Conservation (phyloP, 805 yeast species). For the Wickerhamiella alocasiicola region DNA sequence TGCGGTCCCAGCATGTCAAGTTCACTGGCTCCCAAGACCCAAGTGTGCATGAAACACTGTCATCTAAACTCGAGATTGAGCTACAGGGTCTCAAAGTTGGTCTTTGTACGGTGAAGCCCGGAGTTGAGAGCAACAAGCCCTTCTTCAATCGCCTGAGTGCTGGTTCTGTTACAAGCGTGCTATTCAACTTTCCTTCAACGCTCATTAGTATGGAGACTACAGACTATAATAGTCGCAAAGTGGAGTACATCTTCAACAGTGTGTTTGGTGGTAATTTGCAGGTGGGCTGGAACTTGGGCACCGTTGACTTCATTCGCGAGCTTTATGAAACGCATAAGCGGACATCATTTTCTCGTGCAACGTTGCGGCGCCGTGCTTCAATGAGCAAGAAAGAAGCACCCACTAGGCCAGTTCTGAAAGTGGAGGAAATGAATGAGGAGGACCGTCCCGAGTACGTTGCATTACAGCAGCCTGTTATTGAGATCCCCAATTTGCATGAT, state of each 20-base stretch:
- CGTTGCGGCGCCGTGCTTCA: slow-evolving; percentile 7
- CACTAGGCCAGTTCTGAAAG: too few relatives aligned
- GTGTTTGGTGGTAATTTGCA: slow-evolving; percentile 83
- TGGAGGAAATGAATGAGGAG: not conserved
- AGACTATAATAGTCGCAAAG: slow-evolving; percentile 36
- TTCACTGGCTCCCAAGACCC: slow-evolving; percentile 21
- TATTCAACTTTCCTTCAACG: slow-evolving; percentile 68
- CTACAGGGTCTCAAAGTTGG: slow-evolving; percentile 56
- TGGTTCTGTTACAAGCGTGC: slow-evolving; percentile 38
- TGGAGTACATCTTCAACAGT: slow-evolving; percentile 59
- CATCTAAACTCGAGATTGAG: slow-evolving; percentile 47
- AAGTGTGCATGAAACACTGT: slow-evolving; percentile 27
- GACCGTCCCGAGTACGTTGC: slow-evolving; percentile 38
- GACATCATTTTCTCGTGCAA: slow-evolving; percentile 16
- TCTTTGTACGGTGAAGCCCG: slow-evolving; percentile 43
- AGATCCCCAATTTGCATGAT: slow-evolving; percentile 80
- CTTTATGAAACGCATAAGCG: slow-evolving; percentile 71
- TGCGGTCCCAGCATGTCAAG: slow-evolving; percentile 21
- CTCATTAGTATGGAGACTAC: slow-evolving; percentile 62
- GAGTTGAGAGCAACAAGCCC: slow-evolving; percentile 37
- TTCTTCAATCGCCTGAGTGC: slow-evolving; percentile 1
- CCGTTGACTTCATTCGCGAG: slow-evolving; percentile 77
- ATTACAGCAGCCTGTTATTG: slow-evolving; percentile 64
- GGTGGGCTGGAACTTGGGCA: slow-evolving; percentile 87
- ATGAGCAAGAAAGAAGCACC: not conserved